Conservation (phyloP, 805 yeast species). For the Danielia reshetovae region DNA sequence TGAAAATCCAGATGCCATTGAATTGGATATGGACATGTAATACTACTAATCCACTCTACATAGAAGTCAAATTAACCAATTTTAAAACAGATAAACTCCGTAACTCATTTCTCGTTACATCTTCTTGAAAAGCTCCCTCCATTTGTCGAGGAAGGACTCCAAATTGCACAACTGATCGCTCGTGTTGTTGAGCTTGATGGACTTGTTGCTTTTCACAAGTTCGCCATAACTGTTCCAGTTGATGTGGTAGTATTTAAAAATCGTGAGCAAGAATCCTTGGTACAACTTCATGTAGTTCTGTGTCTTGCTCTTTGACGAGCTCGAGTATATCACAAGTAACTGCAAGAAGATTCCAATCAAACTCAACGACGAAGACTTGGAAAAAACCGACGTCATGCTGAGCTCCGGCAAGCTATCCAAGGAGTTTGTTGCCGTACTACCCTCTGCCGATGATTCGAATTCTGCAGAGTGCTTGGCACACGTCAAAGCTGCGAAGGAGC, state of each 20-base stretch:
- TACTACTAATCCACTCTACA: neutral
- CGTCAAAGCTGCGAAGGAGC: slow-evolving; percentile 1
- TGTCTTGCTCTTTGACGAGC: slow-evolving; percentile 27
- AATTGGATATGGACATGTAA: slow-evolving; percentile 45
- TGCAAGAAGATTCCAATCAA: slow-evolving; percentile 32
- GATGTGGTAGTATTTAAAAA: slow-evolving; percentile 38
- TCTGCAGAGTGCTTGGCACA: slow-evolving; percentile 1
- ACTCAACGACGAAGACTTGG: slow-evolving; percentile 27
- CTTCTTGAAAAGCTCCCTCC: slow-evolving; percentile 28
- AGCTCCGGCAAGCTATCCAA: slow-evolving; percentile 3
- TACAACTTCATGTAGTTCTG: slow-evolving; percentile 27
- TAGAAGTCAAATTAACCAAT: neutral
- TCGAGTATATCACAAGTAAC: slow-evolving; percentile 30
- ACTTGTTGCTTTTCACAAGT: slow-evolving; percentile 28
- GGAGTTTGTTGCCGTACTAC: slow-evolving; percentile 1
- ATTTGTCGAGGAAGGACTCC: slow-evolving; percentile 35
- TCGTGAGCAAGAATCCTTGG: slow-evolving; percentile 29
- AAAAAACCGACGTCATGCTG: slow-evolving; percentile 1
- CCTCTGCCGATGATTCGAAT: neutral
- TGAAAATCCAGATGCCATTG: slow-evolving; percentile 58
- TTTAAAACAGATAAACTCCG: no score
- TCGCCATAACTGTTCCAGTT: slow-evolving; percentile 37
- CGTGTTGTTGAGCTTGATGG: slow-evolving; percentile 36
- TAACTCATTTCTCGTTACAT: slow-evolving; percentile 19
- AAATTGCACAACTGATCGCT: slow-evolving; percentile 31